Conservation (phyloP, 2,329 filamentous ascomycete species). For the Albifimbria verrucaria region DNA sequence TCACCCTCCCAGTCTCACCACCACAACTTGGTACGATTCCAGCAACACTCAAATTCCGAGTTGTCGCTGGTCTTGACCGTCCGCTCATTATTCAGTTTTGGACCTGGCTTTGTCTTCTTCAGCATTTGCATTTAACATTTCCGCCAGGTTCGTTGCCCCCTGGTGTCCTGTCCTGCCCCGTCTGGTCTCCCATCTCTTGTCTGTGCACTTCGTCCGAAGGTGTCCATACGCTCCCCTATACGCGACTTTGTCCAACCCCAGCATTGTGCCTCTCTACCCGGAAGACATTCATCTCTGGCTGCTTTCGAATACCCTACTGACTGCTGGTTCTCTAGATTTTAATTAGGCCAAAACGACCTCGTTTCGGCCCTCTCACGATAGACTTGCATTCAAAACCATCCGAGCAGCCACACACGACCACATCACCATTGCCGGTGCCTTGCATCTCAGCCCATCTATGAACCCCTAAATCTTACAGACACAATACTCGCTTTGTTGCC, state of each 20-base stretch:
- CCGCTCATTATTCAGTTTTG: slow-evolving; percentile 44
- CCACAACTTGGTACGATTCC: slow-evolving; percentile 52
- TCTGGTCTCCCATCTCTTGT: neutral
- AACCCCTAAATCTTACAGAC: slow-evolving; percentile 22
- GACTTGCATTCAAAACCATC: neutral
- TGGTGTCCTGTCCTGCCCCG: neutral
- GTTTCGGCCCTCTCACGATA: slow-evolving; percentile 4
- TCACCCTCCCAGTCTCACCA: slow-evolving; percentile 22
- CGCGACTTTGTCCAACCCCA: too few relatives aligned
- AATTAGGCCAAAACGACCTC: neutral
- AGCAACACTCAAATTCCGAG: slow-evolving; percentile 46
- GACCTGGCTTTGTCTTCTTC: slow-evolving; percentile 20
- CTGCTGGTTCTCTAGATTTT: neutral
- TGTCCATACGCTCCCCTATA: too few relatives aligned
- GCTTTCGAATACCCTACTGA: too few relatives aligned
- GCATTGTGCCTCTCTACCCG: too few relatives aligned
- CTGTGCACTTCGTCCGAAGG: too few relatives aligned
- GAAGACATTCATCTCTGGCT: neutral
- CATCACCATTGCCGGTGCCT: slow-evolving; percentile 5
- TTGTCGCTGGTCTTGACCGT: slow-evolving; percentile 59
- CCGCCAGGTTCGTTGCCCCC: slow-evolving; percentile 17
- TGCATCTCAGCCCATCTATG: slow-evolving; percentile 32
- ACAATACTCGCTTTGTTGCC: slow-evolving; percentile 33
- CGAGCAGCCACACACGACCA: slow-evolving; percentile 4
- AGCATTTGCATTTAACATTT: slow-evolving; percentile 16